A percentile compares a stretch with the other conserved stretches of the same genome.
Evolutionary conservation across 495 filamentous ascomycete genomes (phyloP).

Genomic region (Aspergillus nanangensis): DNA sequence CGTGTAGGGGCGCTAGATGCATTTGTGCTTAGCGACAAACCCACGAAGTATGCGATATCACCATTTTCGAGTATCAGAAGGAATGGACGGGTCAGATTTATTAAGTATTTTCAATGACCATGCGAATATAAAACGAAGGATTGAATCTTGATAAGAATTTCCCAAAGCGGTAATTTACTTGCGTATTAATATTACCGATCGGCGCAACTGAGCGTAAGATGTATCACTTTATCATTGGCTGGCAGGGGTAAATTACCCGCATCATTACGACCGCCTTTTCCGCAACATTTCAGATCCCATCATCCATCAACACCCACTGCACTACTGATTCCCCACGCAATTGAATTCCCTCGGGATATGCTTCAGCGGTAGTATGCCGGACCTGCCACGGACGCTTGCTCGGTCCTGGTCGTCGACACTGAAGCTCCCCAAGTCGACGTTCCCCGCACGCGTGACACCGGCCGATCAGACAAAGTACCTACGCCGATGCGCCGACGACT

Average conservation of each 20-base stretch:
- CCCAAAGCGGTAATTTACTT: too few species aligned
- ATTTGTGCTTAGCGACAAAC: too few species aligned
- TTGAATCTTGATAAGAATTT: too few species aligned
- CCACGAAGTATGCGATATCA: too few species aligned
- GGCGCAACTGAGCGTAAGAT: too few species aligned
- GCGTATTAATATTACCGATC: too few species aligned
- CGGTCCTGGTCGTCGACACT: conserved; percentile 57
- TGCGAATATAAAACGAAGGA: too few species aligned
- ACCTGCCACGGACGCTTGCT: conserved; percentile 39
- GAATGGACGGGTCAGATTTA: too few species aligned
- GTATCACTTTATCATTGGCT: too few species aligned
- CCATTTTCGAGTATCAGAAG: too few species aligned
- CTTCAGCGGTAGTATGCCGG: conserved; percentile 43
- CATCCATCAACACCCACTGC: background rate
- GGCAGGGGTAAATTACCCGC: background rate
- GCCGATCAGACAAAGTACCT: conserved; percentile 60
- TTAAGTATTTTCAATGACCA: too few species aligned
- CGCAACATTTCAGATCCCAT: conserved; percentile 4
- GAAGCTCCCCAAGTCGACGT: conserved; percentile 54
- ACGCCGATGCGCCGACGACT: conserved; percentile 73
- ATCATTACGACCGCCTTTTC: background rate
- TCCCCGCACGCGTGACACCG: conserved; percentile 48
- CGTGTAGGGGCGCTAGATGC: too few species aligned
- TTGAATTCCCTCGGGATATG: conserved; percentile 21
- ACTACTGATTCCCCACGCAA: background rate